Conservation (phyloP, 768 basidiomycete genomes). For the Pleurotus pulmonarius region DNA sequence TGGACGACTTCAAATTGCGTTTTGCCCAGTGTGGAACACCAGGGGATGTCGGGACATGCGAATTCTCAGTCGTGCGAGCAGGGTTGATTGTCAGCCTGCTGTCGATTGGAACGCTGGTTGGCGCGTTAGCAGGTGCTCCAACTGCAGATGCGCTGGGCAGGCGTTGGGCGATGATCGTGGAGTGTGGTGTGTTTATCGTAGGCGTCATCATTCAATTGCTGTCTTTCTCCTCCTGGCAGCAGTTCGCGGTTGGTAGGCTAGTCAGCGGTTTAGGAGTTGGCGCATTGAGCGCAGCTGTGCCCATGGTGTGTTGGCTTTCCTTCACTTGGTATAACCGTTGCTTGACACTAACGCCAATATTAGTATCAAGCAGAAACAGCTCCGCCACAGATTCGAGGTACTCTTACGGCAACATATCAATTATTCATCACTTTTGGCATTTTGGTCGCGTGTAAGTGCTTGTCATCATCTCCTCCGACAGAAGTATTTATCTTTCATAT, state of each 20-base stretch:
- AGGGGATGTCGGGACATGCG: conserved; percentile 37
- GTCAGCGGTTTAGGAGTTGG: conserved; percentile 68
- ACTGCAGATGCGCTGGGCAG: conserved; percentile 65
- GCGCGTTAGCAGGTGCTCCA: conserved; percentile 60
- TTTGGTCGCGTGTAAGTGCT: conserved; percentile 52
- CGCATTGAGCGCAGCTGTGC: conserved; percentile 62
- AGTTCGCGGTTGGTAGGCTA: conserved; percentile 64
- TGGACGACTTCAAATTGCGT: conserved; percentile 63
- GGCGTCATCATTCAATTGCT: conserved; percentile 61
- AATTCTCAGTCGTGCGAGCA: conserved; percentile 52
- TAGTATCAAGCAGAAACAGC: conserved; percentile 72
- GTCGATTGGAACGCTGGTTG: conserved; percentile 66
- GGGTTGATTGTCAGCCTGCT: conserved; percentile 70
- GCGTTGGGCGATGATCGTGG: conserved; percentile 59
- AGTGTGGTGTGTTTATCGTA: conserved; percentile 53
- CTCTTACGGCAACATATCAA: conserved; percentile 59
- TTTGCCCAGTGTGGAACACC: conserved; percentile 51
- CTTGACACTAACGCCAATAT: too few relatives aligned
- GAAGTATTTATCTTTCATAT: conserved; percentile 8
- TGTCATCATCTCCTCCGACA: neutral
- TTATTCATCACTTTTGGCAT: conserved; percentile 72
- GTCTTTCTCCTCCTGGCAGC: conserved; percentile 52
- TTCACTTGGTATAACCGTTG: too few relatives aligned
- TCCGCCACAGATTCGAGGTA: conserved; percentile 67
- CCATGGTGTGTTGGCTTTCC: too few relatives aligned